Evolutionary conservation across 1,284 basidiomycete genomes (phyloP).

Genomic region (Porodaedalea pini): DNA sequence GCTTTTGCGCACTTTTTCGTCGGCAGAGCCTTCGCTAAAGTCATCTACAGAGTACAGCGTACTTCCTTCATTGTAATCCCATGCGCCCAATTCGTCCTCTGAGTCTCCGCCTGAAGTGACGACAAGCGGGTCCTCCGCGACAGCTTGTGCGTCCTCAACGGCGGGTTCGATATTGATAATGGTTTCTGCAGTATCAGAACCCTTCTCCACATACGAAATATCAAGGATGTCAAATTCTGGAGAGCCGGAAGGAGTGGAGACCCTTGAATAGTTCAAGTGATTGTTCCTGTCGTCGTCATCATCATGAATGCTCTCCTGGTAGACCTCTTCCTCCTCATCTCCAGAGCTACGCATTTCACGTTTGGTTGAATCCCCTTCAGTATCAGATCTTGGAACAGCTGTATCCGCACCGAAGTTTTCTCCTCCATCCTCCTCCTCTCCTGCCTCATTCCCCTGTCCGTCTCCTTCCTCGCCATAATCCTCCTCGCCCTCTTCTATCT

Average conservation of each 20-base stretch:
- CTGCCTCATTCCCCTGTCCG: conserved; percentile 8
- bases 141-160: conserved; percentile 28
- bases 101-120: conserved; percentile 23
- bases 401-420: neutral
- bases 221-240: conserved; percentile 17
- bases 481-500: conserved; percentile 4
- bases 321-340: conserved; percentile 18
- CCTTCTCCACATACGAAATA: neutral
- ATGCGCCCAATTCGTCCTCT: conserved; percentile 45
- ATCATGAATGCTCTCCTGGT: conserved; percentile 11
- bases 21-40: neutral
- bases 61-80: conserved; percentile 39
- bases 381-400: conserved; percentile 17
- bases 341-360: conserved; percentile 23
- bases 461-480: conserved; percentile 9
- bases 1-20: conserved; percentile 20
- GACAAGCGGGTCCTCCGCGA: conserved; percentile 2
- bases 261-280: neutral
- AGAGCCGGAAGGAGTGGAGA: conserved; percentile 13
- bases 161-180: conserved; percentile 22
- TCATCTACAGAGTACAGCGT: conserved; percentile 27
- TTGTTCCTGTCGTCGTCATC: neutral
- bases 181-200: neutral
- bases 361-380: conserved; percentile 22
- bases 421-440: neutral